Evolutionary conservation across 2,329 filamentous ascomycete species (phyloP), one percentile per base, ranked within the genome.

Genomic region (Thyridium curvatum): DNA sequence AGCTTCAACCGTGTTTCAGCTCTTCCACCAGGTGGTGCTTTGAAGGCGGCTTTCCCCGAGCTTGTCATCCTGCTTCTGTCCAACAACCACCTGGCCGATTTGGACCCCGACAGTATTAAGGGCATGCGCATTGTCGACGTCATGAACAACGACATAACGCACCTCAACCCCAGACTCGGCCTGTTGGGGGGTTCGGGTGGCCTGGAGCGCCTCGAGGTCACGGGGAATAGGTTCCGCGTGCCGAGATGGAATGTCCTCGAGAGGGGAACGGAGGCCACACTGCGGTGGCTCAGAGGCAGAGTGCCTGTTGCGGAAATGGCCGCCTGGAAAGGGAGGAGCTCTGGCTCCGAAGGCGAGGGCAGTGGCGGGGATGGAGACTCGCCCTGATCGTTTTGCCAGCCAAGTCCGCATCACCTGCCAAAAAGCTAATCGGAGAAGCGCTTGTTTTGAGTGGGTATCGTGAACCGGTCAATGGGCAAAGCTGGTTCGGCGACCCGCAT

Each of bases 181-280:
- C 66, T 94, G 12, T 68, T 94, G 0, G 81, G 82, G 17, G 82
- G 81, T 2, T 69, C 59, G 4, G 69, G 71, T 3, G 64, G 79
- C 51, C 46, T 78, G 64, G 66, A 84, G 70, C 60, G 75, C 39
- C 66, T 96, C 9, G 84, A 94, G 35, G 84, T 95, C 4, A 77
- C 77, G 18, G 89, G 89, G 0, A 97, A 97, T 57, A 74, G 81
- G 26, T 97, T 97, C 63, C 74, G 87, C 26, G 88, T 96, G 26
- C 91, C 91, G 1, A 79, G 86, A 41, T 90, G 84, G 66, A 85
- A 84, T 46, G 75, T 95, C 7, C 65, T 97, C 35, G 85, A 91
- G 43, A 85, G 88, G 45, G 91, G 91, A 1, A 96, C 90, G 0
- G 88, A 94, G 51, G 84, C 86, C 3, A 82, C 88, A 1, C 65